These are phyloP conservation scores for Clonostachys sp. DNA, from an alignment of 2,329 filamentous ascomycete genomes.

Conservation along the genomic window DNA sequence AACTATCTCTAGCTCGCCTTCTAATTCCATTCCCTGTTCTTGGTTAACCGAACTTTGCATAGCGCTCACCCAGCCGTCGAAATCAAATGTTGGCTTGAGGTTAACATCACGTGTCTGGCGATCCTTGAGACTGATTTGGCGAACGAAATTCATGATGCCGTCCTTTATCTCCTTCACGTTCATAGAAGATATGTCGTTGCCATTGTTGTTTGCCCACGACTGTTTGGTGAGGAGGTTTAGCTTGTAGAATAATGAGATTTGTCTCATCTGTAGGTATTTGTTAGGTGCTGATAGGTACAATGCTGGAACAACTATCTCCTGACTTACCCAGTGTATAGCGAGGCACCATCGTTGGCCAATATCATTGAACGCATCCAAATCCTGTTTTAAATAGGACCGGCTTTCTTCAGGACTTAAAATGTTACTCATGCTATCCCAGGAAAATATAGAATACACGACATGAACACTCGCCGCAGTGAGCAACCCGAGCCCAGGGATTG, in stretches of 20 bases:
- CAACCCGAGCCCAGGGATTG: not conserved
- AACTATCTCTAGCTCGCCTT: no score
- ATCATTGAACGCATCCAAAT: not conserved
- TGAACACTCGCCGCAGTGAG: not conserved
- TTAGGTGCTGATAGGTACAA: no score
- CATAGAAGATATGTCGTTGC: not conserved
- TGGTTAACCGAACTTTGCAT: slow-evolving; percentile 1
- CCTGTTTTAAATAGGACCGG: not conserved
- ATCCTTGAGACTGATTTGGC: not conserved
- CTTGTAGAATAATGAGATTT: slow-evolving; percentile 1
- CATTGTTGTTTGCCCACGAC: not conserved
- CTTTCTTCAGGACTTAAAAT: not conserved
- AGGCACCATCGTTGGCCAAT: not conserved
- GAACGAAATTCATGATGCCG: slow-evolving; percentile 1
- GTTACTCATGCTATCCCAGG: not conserved
- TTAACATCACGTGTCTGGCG: not conserved
- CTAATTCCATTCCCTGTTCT: no score
- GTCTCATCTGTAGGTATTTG: not conserved
- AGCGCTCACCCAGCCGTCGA: not conserved
- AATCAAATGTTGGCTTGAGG: not conserved
- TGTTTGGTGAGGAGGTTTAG: not conserved
- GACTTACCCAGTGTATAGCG: not conserved
- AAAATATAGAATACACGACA: not conserved
- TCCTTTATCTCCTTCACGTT: not conserved
- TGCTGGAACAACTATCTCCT: no score